Percentiles rank a stretch among this genome's conserved stretches.
These are phyloP conservation scores for Rhodotorula toruloides DNA, from an alignment of 768 basidiomycete genomes.

Conservation along the genomic window DNA sequence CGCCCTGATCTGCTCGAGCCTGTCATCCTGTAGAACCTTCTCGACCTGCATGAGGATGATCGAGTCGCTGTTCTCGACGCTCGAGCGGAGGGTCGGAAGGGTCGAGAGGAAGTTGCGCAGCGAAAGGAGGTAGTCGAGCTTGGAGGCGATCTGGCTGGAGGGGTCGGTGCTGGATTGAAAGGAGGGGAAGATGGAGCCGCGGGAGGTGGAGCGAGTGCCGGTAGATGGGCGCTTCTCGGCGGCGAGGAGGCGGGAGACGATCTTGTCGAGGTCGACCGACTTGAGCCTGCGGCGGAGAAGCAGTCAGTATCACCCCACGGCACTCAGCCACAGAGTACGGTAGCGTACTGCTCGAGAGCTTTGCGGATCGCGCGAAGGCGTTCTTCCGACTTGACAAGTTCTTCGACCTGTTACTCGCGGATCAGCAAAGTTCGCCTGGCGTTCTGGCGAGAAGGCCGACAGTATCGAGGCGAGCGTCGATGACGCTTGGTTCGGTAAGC, in stretches of 20 bases:
- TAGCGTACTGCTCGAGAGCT: slow-evolving; percentile 53
- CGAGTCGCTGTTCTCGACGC: slow-evolving; percentile 58
- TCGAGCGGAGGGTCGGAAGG: slow-evolving; percentile 60
- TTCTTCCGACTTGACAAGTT: slow-evolving; percentile 71
- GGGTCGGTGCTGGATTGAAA: slow-evolving; percentile 20
- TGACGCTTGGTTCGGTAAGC: slow-evolving; percentile 46
- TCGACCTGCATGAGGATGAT: slow-evolving; percentile 61
- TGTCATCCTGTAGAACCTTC: slow-evolving; percentile 70
- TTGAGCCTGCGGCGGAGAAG: slow-evolving; percentile 52
- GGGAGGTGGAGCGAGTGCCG: not conserved
- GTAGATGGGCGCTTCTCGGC: not conserved
- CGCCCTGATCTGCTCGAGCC: slow-evolving; percentile 60
- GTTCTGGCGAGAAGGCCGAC: slow-evolving; percentile 55
- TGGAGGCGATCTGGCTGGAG: slow-evolving; percentile 32
- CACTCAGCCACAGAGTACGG: not conserved
- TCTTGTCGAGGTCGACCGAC: slow-evolving; percentile 80
- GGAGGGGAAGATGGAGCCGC: not conserved
- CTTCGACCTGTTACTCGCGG: slow-evolving; percentile 53
- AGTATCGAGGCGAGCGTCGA: slow-evolving; percentile 77
- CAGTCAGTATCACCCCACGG: too few relatives aligned
- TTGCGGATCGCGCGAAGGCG: slow-evolving; percentile 63
- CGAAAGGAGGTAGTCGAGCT: slow-evolving; percentile 67
- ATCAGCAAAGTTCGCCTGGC: too few relatives aligned
- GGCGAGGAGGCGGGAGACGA: slow-evolving; percentile 53
- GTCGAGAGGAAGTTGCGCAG: slow-evolving; percentile 67